Evolutionary conservation across 257 asterid species (phyloP), one percentile per base, ranked within the genome.

Genomic region (Ajuga chamaepitys): DNA sequence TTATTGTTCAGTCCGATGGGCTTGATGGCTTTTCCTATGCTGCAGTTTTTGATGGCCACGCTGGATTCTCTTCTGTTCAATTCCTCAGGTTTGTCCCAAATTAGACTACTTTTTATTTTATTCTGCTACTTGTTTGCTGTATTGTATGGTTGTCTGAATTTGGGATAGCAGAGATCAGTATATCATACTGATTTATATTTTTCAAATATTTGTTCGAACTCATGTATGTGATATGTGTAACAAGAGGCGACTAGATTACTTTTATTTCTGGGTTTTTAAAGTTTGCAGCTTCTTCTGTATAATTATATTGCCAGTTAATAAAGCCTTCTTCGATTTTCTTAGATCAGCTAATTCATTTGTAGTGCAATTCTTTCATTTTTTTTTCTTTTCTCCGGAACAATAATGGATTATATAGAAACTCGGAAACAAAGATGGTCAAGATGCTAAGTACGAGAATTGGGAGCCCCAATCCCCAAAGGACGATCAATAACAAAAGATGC

Each of bases 11-110:
- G 64, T 75, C 91, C 0, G 89, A 87, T 67, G 87, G 74, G 62
- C 84, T 83, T 35, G 77, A 68, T 45, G 94, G 97, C 1, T 89
- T 89, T 63, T 77, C 86, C 72, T 93, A 50, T 64, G 97, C 98
- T 24, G 97, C 97, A 3, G 94, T 93, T 67, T 87, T 93, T 55
- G 96, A 93, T 77, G 98, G 98, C 57, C 98, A 87, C 75, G 96
- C 96, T 30, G 98, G 96, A 3, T 87, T 84, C 74, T 89, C 97
- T 40, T 82, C 97, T 13, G 98, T 85, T 73, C 67, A 83, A 22
- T 93, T 85, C 65, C 87, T 93, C 70, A 82, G 91, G 97, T 89
- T 69, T 68, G 77, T 69, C 2, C 0, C 14, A 12, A 18, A 32
- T 35, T 47, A 8, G 20, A n/a, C n/a, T 50, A 24, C 0, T 11